Conservation (phyloP, 768 basidiomycete species). For the Tephrocybe rancida region DNA sequence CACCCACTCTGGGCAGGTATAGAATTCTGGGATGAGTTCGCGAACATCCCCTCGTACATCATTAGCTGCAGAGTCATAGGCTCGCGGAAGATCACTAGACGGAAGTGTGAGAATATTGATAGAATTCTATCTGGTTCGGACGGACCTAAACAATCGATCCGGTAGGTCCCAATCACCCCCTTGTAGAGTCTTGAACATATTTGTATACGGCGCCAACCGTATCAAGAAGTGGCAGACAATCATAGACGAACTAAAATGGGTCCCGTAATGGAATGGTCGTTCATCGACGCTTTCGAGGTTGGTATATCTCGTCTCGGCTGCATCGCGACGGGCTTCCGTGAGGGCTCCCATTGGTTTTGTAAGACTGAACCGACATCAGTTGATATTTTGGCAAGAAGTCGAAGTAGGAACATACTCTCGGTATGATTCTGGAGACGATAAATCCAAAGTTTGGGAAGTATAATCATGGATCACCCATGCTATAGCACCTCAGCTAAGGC, state of each 20-base stretch:
- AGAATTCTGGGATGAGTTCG: slow-evolving; percentile 92
- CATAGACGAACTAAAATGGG: slow-evolving; percentile 97
- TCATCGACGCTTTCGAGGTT: slow-evolving; percentile 82
- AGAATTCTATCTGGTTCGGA: neutral
- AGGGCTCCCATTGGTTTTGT: slow-evolving; percentile 91
- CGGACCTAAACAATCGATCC: slow-evolving; percentile 80
- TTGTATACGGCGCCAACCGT: slow-evolving; percentile 85
- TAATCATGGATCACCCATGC: slow-evolving; percentile 94
- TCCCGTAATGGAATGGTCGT: slow-evolving; percentile 90
- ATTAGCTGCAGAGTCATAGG: slow-evolving; percentile 82
- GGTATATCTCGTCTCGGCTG: slow-evolving; percentile 73
- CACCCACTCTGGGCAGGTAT: slow-evolving; percentile 76
- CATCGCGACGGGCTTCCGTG: slow-evolving; percentile 70
- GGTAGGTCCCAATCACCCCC: slow-evolving; percentile 96
- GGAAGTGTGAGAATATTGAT: neutral
- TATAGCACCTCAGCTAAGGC: slow-evolving; percentile 28
- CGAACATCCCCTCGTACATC: slow-evolving; percentile 92
- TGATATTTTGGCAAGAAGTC: neutral
- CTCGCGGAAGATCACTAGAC: slow-evolving; percentile 70
- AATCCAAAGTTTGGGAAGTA: slow-evolving; percentile 65
- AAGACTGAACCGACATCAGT: slow-evolving; percentile 46
- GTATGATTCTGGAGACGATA: slow-evolving; percentile 61
- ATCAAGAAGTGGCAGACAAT: slow-evolving; percentile 95
- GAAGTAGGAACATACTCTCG: slow-evolving; percentile 54
- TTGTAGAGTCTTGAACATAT: slow-evolving; percentile 93